Base-by-base conservation (phyloP, 371 early-diverging fungal species). In the Cokeromyces recurvatus region DNA sequence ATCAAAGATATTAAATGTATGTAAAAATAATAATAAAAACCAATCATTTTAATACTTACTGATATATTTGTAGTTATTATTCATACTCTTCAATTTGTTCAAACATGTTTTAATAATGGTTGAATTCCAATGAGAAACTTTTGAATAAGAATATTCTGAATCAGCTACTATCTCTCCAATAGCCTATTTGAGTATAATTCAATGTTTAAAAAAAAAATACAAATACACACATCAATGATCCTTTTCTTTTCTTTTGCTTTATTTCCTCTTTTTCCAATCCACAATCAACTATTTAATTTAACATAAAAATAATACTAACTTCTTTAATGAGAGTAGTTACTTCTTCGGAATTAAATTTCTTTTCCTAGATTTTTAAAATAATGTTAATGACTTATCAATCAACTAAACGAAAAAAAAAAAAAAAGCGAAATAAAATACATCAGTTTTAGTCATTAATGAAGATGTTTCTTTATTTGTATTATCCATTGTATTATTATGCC, bases 11-110 rank as follows among this genome's bases (percentile, higher is more conserved):
- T 2, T 2, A 16, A 14, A 29, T 27, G 25, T 7, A 22, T 25
- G 4, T 16, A 3, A 41, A 32, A 15, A 19, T 2, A 29, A 32
- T 4, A 19, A 3, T 31, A 0, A 2, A 15, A 2, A 11, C 19
- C 16, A 44, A 14, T n/a, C 22, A 11, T 21, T 40, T 24, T 16
- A 15, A 4, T 15, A 22, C 69, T 31, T 64, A 85, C 87, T 85
- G 48, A 89, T 68, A 57, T 85, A 89, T 66, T 89, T 89, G 59
- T 81, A 84, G 12, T 79, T 80, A 52, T 82, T 81, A 59, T 80
- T 84, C 35, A 78, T 65, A 20, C 61, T 69, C 12, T 80, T 75
- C 35, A 89, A 66, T 53, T 71, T 81, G 54, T 82, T 82, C 21
- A 88, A 51, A 14, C 77, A 73, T 21, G 64, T 77, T 46, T 86